phyloP scores from a whole-genome alignment of 2,329 filamentous ascomycete genomes.

The Capronia coronata region DNA sequence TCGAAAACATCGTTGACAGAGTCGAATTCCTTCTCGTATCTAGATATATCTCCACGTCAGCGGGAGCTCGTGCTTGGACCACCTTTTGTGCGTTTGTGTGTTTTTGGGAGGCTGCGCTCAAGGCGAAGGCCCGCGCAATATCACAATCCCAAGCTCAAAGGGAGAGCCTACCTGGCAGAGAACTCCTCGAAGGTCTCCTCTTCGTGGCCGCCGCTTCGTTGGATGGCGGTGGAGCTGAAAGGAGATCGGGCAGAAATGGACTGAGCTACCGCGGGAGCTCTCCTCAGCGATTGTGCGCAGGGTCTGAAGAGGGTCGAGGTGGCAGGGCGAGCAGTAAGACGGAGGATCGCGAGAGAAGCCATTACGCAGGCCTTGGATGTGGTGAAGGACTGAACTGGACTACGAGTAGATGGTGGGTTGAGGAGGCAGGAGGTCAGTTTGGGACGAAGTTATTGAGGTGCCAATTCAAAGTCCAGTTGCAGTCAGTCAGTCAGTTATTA shows the following conservation, averaged over 20 bases:
- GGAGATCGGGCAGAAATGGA: conserved; percentile 21
- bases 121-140: not conserved
- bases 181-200: conserved; percentile 99
- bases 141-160: not conserved
- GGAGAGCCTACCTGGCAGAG: conserved; percentile 70
- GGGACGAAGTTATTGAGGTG: conserved; percentile 3
- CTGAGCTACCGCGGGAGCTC: conserved; percentile 26
- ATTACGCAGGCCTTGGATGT: conserved; percentile 38
- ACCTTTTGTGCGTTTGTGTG: no score
- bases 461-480: conserved; percentile 1
- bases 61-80: conserved; percentile 30
- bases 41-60: conserved; percentile 39
- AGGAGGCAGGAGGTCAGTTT: conserved; percentile 6
- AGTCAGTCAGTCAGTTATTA: no score
- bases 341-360: conserved; percentile 63
- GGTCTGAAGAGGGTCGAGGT: conserved; percentile 26
- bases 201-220: conserved; percentile 57
- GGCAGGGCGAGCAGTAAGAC: conserved; percentile 62
- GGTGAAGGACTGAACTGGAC: conserved; percentile 11
- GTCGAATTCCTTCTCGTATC: conserved; percentile 99
- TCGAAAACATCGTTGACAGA: conserved; percentile 97
- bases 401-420: conserved; percentile 11
- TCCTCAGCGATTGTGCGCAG: conserved; percentile 22
- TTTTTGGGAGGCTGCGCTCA: conserved; percentile 1
- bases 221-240: conserved; percentile 50